These are phyloP conservation scores for Monilinia vaccinii-corymbosi DNA, from an alignment of 2,329 filamentous ascomycete species.

Conservation along the genomic window DNA sequence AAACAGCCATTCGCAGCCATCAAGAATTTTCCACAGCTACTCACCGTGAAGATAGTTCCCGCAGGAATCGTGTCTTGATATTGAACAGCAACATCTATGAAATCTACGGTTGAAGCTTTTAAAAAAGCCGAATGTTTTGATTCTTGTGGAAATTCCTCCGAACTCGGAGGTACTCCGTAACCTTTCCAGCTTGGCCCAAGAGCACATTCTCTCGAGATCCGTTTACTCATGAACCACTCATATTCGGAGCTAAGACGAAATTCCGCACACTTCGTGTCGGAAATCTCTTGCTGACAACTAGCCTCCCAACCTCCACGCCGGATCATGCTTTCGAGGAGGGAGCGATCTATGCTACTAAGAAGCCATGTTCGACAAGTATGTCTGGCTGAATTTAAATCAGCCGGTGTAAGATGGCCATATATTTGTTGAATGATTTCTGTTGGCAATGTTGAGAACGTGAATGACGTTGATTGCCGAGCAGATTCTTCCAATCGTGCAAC, in stretches of 20 bases:
- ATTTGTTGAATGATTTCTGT: slow-evolving; percentile 34
- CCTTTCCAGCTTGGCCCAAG: slow-evolving; percentile 27
- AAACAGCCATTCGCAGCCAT: slow-evolving; percentile 44
- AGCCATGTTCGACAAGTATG: slow-evolving; percentile 53
- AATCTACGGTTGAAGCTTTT: slow-evolving; percentile 31
- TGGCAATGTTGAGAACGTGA: slow-evolving; percentile 14
- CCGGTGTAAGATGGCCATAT: slow-evolving; percentile 29
- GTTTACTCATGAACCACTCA: slow-evolving; percentile 34
- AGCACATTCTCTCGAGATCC: slow-evolving; percentile 35
- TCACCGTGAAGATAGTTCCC: slow-evolving; percentile 33
- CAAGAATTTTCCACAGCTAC: slow-evolving; percentile 49
- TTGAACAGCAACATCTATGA: slow-evolving; percentile 29
- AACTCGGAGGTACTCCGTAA: slow-evolving; percentile 19
- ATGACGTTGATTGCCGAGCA: slow-evolving; percentile 12
- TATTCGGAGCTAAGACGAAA: slow-evolving; percentile 13
- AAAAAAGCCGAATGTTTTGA: slow-evolving; percentile 25
- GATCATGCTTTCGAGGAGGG: slow-evolving; percentile 44
- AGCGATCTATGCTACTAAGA: slow-evolving; percentile 42
- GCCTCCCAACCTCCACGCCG: slow-evolving; percentile 46
- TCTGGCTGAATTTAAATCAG: slow-evolving; percentile 49
- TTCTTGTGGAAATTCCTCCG: not conserved
- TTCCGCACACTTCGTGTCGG: slow-evolving; percentile 2
- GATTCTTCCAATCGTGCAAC: slow-evolving; percentile 13
- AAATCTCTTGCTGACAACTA: slow-evolving; percentile 25
- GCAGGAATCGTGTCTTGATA: slow-evolving; percentile 17